Conservation (phyloP, 83 land plant species). For the Picea abies region DNA sequence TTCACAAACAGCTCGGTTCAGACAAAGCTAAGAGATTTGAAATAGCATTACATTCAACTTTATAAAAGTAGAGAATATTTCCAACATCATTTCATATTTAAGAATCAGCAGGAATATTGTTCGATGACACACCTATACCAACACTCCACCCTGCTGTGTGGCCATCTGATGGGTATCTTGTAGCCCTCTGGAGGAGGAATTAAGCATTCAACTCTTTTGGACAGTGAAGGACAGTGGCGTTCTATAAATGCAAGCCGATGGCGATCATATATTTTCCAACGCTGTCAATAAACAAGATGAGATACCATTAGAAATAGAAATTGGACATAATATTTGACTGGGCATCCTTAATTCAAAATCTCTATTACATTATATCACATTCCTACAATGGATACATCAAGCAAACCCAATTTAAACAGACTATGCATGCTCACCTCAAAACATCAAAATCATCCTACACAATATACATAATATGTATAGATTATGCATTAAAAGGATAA, state of each 20-base stretch:
- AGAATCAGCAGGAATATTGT: not conserved
- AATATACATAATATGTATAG: no score
- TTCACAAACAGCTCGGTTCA: not conserved
- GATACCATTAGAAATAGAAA: not conserved
- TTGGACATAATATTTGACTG: no score
- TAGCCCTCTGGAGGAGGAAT: conserved; percentile 57
- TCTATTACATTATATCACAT: no score
- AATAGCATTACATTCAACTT: not conserved
- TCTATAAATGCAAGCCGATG: conserved; percentile 52
- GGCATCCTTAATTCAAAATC: no score
- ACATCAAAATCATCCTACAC: no score
- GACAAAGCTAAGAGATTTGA: not conserved
- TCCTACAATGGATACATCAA: no score
- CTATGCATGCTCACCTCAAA: no score
- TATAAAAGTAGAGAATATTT: not conserved
- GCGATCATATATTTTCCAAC: conserved; percentile 49
- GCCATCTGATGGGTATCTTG: conserved; percentile 48
- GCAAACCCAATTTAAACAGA: no score
- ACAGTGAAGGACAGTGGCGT: conserved; percentile 50
- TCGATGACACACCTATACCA: conserved; percentile 44
- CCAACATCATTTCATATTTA: not conserved
- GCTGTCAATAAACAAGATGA: conserved; percentile 20
- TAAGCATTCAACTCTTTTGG: conserved; percentile 42
- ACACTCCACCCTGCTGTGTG: conserved; percentile 42
- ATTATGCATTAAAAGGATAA: no score